Evolutionary conservation across 495 filamentous ascomycete species (phyloP), one percentile per base, ranked within the genome.

Genomic region (Hypoxylon intermedium): DNA sequence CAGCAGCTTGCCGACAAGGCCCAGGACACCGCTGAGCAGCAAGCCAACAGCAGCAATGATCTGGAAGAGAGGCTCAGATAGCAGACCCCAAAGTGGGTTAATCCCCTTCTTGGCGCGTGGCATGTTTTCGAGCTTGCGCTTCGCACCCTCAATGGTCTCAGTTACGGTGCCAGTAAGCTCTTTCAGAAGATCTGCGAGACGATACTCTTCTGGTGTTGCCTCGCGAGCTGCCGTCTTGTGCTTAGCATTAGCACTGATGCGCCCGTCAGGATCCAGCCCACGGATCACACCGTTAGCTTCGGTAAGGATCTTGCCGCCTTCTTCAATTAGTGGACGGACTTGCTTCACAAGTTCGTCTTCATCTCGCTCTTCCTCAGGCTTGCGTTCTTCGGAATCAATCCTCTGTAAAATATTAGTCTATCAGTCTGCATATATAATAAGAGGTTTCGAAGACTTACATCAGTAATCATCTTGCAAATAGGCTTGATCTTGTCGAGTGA

Each of bases 61-160:
- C 81, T 97, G 92, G 83, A 92, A 90, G 16, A 96, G 79, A 12
- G 92, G 92, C 77, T 96, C 85, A 31, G 85, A 87, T 31, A 96
- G 77, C 42, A 96, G 74, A 31, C 80, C 87, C 90, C 92, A 92
- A 24, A 96, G 85, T 1, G 92, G 91, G 69, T 91, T 96, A 45
- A 97, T 82, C 74, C 90, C 85, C 81, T 96, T 96, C 86, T 96
- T 94, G 19, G 92, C 93, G 55, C 93, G 87, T 12, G 93, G 93
- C 88, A 97, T 93, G 68, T 90, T 89, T 65, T 89, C 86, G 51
- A 97, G 88, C 76, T 88, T 89, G 72, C 85, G 87, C 82, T 90
- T 91, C 31, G 89, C 90, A 38, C 88, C 85, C 55, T 97, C 92
- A 60, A 97, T 92, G n/a, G 88, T 90, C 65, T 86, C 84, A 5